Evolutionary conservation across 768 basidiomycete genomes (phyloP), one percentile per base, ranked within the genome.

Genomic region (Rhizopogon vesiculosus): DNA sequence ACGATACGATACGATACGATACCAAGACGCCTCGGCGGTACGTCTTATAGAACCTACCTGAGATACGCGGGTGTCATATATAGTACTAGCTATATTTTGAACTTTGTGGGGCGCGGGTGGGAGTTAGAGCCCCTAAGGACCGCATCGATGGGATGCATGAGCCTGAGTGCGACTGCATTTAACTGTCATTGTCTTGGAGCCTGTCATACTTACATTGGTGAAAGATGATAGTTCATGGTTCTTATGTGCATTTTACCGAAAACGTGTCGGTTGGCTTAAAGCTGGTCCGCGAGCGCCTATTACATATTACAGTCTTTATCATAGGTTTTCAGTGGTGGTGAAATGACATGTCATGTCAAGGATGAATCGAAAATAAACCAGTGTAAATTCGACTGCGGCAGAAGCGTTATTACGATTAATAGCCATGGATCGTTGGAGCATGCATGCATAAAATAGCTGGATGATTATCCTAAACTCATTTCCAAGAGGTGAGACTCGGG

Each of bases 241-340:
- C 45, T 45, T 29, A 45, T 5, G 29, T 5, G 0, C 31, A 9
- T 3, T n/a, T 33, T 13, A 46, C 18, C 5, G 35, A 35, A 48
- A 48, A 22, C 15, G 33, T 19, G 8, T 33, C 33, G 48, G 33
- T 22, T 19, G 48, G 48, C 48, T 49, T 7, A 49, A 49, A 15
- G 22, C 48, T 49, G 35, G 48, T 38, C 48, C 48, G 48, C 48
- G 48, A 38, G 48, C 48, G 33, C 31, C 48, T 48, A 48, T 13
- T 22, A 4, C 31, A 13, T 9, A 33, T 33, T 33, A 9, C 9
- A 7, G 9, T 33, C 31, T 8, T 33, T 33, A 33, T 33, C 31
- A 33, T 33, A 25, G 3, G 25, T 4, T 46, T 46, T 18, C 45
- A 46, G 45, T 31, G 31, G 31, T 33, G 31, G 18, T 33, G 45